Evolutionary conservation across 139 green algal species (phyloP).

Genomic region (Protoeuglena noctilucae): DNA sequence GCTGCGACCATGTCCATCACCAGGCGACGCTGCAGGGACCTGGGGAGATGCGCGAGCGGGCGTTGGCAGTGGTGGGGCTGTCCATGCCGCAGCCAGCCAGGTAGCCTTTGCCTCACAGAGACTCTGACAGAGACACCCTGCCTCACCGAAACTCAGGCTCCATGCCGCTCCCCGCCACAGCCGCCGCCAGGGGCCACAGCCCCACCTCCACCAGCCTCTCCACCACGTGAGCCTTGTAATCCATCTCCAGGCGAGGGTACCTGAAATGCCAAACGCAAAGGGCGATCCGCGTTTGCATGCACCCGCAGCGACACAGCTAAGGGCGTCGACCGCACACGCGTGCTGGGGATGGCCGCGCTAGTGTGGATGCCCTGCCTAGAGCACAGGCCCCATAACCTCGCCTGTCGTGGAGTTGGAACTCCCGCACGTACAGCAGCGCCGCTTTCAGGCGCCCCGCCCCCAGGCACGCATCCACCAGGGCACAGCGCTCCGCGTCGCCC

Average conservation of each 20-base stretch:
- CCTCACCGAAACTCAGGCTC: constrained; percentile 10
- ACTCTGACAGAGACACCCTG: neutral
- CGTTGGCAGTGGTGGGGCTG: neutral
- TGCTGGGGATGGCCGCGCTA: no score
- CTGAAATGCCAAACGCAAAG: no score
- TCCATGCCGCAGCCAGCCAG: neutral
- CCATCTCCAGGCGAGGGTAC: constrained; percentile 27
- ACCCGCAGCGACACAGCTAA: no score
- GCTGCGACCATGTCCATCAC: constrained; percentile 21
- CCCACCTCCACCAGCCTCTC: constrained; percentile 21
- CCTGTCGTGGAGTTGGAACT: constrained; percentile 18
- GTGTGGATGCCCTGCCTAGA: no score
- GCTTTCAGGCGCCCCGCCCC: constrained; percentile 31
- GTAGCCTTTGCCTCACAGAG: neutral
- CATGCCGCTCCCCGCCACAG: constrained; percentile 25
- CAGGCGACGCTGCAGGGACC: constrained; percentile 12
- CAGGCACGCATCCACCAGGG: constrained; percentile 30
- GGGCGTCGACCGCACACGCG: no score
- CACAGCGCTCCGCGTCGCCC: no score
- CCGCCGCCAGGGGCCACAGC: constrained; percentile 34
- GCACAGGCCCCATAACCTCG: no score
- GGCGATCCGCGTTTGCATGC: no score
- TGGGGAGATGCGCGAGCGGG: neutral
- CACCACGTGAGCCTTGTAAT: constrained; percentile 31
- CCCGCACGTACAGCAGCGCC: constrained; percentile 19